These are phyloP conservation scores for Hysterangium stoloniferum DNA, from an alignment of 768 basidiomycete species.

Conservation along the genomic window DNA sequence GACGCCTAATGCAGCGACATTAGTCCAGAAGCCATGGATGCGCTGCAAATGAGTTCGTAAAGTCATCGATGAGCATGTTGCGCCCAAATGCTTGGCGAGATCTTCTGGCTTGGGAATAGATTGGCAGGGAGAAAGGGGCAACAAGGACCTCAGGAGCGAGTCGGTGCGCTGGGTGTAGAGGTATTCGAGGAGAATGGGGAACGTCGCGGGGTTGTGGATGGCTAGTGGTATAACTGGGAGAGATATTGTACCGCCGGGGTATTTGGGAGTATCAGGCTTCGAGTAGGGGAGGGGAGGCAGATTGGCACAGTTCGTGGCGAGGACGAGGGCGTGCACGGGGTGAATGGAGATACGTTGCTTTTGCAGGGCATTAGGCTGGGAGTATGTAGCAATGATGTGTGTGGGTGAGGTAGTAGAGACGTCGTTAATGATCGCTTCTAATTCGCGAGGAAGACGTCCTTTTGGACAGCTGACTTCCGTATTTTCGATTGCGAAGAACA, in stretches of 20 bases:
- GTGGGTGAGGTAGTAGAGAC: conserved; percentile 24
- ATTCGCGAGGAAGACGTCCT: conserved; percentile 34
- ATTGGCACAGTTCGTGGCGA: conserved; percentile 61
- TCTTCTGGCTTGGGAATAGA: conserved; percentile 16
- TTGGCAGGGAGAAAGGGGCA: conserved; percentile 18
- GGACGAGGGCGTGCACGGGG: conserved; percentile 62
- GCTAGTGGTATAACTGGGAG: conserved; percentile 58
- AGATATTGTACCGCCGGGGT: conserved; percentile 28
- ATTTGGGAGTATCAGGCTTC: neutral
- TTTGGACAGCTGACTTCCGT: conserved; percentile 4
- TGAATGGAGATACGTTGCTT: conserved; percentile 34
- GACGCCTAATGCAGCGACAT: conserved; percentile 61
- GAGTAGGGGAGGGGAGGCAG: conserved; percentile 47
- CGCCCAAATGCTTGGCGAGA: conserved; percentile 30
- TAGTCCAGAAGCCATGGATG: conserved; percentile 66
- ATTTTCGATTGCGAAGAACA: neutral
- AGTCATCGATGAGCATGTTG: conserved; percentile 26
- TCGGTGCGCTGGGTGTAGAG: conserved; percentile 55
- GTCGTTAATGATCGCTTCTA: conserved; percentile 34
- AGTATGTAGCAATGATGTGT: conserved; percentile 26
- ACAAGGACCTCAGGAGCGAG: conserved; percentile 35
- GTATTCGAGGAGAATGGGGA: conserved; percentile 51
- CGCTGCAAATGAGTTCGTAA: conserved; percentile 27
- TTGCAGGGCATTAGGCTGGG: conserved; percentile 16
- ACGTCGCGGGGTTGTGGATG: conserved; percentile 56